These are phyloP conservation scores for Corylus avellana DNA, from an alignment of 306 rosid genomes.

Conservation along the genomic window DNA sequence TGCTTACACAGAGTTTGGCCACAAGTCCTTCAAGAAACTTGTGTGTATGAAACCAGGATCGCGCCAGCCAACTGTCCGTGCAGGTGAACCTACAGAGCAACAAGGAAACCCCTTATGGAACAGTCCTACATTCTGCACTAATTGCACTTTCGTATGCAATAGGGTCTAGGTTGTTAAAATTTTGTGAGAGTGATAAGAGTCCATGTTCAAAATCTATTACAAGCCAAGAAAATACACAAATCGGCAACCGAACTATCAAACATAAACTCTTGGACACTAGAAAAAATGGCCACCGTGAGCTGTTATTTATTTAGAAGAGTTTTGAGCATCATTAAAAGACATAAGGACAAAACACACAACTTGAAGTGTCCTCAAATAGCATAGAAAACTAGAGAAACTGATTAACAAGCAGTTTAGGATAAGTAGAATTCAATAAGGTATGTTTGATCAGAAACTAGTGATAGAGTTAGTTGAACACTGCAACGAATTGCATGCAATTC, in stretches of 20 bases:
- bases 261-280: background rate
- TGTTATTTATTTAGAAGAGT: background rate
- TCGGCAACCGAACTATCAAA: background rate
- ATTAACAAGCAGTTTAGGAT: background rate
- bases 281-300: background rate
- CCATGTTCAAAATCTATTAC: conserved; percentile 6
- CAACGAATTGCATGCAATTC: background rate
- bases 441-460: too few species aligned
- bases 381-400: conserved; percentile 5
- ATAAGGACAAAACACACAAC: background rate
- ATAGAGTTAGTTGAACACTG: background rate
- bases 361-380: background rate
- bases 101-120: conserved; percentile 23
- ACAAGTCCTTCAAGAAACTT: conserved; percentile 68
- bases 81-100: conserved; percentile 70
- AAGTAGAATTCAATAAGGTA: background rate
- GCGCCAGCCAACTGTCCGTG: conserved; percentile 89
- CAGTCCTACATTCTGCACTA: conserved; percentile 1
- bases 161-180: background rate
- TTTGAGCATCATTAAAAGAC: background rate
- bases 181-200: background rate
- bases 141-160: background rate
- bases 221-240: background rate
- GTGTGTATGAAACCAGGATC: conserved; percentile 95
- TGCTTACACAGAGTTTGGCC: conserved; percentile 75